Conservation (phyloP, 73 alveolate species). For the Paramecium bursaria region DNA sequence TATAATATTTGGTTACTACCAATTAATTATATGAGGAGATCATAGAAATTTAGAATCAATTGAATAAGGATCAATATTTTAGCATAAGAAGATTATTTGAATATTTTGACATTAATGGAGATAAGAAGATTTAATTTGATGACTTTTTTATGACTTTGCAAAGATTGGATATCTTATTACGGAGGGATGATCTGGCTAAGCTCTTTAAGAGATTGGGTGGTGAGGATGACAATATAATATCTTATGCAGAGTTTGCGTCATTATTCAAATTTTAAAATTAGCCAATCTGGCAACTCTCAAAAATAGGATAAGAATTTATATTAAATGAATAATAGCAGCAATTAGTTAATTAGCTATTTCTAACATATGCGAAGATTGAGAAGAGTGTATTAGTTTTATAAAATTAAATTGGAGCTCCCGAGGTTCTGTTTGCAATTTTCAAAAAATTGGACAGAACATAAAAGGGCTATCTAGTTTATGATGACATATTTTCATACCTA, state of each 20-base stretch:
- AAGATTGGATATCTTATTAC: constrained; percentile 20
- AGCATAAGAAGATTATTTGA: constrained; percentile 40
- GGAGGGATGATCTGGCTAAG: constrained; percentile 7
- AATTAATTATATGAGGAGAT: constrained; percentile 18
- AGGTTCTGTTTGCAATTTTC: neutral
- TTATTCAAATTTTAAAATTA: constrained; percentile 8
- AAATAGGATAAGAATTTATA: neutral
- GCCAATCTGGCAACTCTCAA: constrained; percentile 17
- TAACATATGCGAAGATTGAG: constrained; percentile 26
- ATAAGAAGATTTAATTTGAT: constrained; percentile 36
- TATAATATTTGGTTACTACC: constrained; percentile 10
- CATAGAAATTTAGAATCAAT: neutral
- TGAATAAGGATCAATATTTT: constrained; percentile 51
- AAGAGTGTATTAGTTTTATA: neutral
- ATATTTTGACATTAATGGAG: constrained; percentile 50
- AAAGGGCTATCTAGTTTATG: constrained; percentile 11
- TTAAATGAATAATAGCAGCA: neutral
- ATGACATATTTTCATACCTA: constrained; percentile 1
- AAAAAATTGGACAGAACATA: constrained; percentile 33
- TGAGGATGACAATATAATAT: constrained; percentile 37
- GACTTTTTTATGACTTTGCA: constrained; percentile 41
- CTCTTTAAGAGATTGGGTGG: constrained; percentile 24
- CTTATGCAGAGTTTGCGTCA: constrained; percentile 35
- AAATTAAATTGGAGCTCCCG: constrained; percentile 20
- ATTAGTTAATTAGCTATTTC: constrained; percentile 30